These are phyloP conservation scores for Monilinia laxa DNA, from an alignment of 2,329 filamentous ascomycete species.

Conservation along the genomic window DNA sequence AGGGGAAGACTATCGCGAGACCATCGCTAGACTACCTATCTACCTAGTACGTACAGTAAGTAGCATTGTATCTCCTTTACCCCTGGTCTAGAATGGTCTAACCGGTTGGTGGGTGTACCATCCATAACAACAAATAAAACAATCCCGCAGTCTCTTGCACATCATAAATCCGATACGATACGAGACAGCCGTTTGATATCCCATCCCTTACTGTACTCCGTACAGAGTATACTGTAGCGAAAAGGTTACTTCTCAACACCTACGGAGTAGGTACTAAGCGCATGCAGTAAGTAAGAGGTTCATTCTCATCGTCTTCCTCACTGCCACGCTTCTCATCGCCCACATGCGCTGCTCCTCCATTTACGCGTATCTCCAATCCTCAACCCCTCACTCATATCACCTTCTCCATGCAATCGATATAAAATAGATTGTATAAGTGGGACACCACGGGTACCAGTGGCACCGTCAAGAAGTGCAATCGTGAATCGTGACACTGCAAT, in stretches of 20 bases:
- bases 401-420: neutral
- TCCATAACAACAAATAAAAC: no score
- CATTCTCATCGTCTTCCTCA: neutral
- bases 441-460: neutral
- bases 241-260: no score
- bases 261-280: no score
- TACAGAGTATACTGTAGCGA: no score
- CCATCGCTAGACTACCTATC: neutral
- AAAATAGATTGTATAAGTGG: conserved; percentile 9
- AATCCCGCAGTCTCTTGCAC: no score
- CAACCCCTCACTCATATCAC: conserved; percentile 7
- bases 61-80: neutral
- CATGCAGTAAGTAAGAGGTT: no score
- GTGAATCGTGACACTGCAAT: neutral
- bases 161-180: no score
- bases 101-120: no score
- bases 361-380: neutral
- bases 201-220: no score
- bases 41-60: no score
- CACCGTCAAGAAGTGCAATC: neutral
- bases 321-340: neutral
- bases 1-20: neutral
- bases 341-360: neutral
- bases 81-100: neutral
- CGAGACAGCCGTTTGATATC: no score